Evolutionary conservation across 345 rosid genomes (phyloP), one percentile per base, ranked within the genome.

Genomic region (Eutrema yunnanense): DNA sequence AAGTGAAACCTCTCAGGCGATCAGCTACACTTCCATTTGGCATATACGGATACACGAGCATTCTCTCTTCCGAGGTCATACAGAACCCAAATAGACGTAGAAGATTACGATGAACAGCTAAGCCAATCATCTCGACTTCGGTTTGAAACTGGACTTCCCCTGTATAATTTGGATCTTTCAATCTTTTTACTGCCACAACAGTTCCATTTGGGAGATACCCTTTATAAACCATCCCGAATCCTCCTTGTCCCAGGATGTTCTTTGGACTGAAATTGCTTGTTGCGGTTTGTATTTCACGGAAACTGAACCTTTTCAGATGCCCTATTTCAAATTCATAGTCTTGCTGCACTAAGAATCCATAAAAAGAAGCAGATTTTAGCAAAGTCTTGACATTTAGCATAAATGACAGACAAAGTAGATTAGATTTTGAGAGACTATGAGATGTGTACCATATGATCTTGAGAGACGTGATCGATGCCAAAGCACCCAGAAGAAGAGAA

Each of bases 121-220:
- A 86, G 19, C 99, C 96, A 72, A 95, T 95, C 97, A 92, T 89
- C 76, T 95, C 96, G 3, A 95, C 97, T 79, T 95, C 97, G 2
- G 98, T 94, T 78, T 91, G 99, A 64, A 94, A 94, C 90, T 94
- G 97, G 67, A 86, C 78, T 83, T 95, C 96, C 75, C 99, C 97
- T 6, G 93, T 85, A 73, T 58, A 87, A 69, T 82, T 88, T 0
- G 99, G 97, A 83, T 95, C 99, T 82, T 84, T 95, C 49, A 95
- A 76, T 78, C 99, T 86, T 84, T 92, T 95, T 62, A 95, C 96
- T 0, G 97, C 99, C 32, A 92, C 87, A 57, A 87, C 32, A 5
- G 84, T 88, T 72, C 82, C 86, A 79, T 92, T 86, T 42, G 84
- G 84, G 67, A 95, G 96, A 70, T 84, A 85, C 27, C 99, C 99